A percentile compares a stretch with the other conserved stretches of the same genome.
These are phyloP conservation scores for Starmerella bombi DNA, from an alignment of 805 yeast species.

Conservation along the genomic window DNA sequence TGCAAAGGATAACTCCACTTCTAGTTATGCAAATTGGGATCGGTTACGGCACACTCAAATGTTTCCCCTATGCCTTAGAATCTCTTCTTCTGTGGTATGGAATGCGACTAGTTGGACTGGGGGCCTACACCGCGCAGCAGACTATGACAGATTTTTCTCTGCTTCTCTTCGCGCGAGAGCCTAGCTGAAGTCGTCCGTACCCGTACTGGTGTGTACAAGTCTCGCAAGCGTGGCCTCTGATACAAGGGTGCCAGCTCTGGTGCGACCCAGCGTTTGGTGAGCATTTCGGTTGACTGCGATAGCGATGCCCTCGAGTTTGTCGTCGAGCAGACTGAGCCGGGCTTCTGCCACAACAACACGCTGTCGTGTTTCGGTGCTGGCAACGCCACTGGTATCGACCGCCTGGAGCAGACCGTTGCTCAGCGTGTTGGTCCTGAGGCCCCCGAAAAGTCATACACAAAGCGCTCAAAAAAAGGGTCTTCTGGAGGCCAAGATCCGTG, in stretches of 20 bases:
- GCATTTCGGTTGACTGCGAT: conserved; percentile 75
- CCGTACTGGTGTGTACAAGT: conserved; percentile 82
- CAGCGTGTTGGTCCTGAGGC: too few species aligned
- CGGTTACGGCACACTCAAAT: conserved; percentile 46
- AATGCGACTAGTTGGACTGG: conserved; percentile 47
- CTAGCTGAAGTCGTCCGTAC: conserved; percentile 69
- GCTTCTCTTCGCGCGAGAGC: conserved; percentile 71
- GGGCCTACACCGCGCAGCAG: conserved; percentile 42
- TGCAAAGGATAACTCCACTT: conserved; percentile 33
- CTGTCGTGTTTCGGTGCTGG: too few species aligned
- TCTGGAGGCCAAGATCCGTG: too few species aligned
- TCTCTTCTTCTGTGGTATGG: conserved; percentile 72
- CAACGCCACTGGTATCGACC: too few species aligned
- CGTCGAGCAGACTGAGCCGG: too few species aligned
- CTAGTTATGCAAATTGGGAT: conserved; percentile 54
- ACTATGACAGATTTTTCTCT: conserved; percentile 60
- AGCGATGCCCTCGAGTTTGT: too few species aligned
- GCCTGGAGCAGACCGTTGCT: too few species aligned
- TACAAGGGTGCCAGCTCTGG: conserved; percentile 95
- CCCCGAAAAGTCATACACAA: too few species aligned
- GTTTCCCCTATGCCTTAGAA: conserved; percentile 48
- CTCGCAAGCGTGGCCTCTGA: conserved; percentile 85
- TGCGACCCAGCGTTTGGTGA: conserved; percentile 66
- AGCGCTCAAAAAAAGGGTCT: too few species aligned
- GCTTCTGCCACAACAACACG: too few species aligned